Conservation (phyloP, 192 early-diverging fungal genomes). For the Backusella australiensis region DNA sequence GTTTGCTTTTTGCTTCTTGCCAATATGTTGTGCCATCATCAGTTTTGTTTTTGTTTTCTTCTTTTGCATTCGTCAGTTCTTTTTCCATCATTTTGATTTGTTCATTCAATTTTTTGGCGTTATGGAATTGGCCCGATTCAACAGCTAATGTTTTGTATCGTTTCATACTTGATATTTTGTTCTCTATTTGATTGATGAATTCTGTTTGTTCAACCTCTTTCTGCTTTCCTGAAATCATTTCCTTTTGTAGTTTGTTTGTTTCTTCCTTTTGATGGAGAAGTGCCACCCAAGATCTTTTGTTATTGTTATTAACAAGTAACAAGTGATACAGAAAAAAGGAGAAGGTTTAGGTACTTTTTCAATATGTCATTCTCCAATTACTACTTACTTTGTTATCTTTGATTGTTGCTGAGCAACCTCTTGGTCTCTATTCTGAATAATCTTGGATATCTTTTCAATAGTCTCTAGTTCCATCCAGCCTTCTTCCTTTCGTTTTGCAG, state of each 20-base stretch:
- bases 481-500: not conserved
- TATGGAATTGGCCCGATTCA: not conserved
- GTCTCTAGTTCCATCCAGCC: not conserved
- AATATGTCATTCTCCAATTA: not conserved
- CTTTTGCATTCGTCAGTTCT: not conserved
- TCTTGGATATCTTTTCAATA: not conserved
- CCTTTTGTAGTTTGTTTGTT: not conserved
- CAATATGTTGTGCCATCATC: not conserved
- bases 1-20: slow-evolving; percentile 12
- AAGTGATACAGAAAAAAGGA: no score
- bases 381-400: not conserved
- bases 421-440: slow-evolving; percentile 5
- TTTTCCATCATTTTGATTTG: slow-evolving; percentile 8
- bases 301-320: not conserved
- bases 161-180: not conserved
- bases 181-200: not conserved
- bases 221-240: not conserved
- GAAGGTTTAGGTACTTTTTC: no score
- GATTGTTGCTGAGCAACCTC: not conserved
- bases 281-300: slow-evolving; percentile 1
- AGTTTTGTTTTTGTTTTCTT: not conserved
- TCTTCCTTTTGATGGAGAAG: not conserved
- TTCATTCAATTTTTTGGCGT: not conserved
- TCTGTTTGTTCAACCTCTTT: not conserved
- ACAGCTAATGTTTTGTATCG: not conserved